These are phyloP conservation scores for Ophiocordyceps camponoti-saundersi DNA, from an alignment of 2,329 filamentous ascomycete genomes.

Conservation along the genomic window DNA sequence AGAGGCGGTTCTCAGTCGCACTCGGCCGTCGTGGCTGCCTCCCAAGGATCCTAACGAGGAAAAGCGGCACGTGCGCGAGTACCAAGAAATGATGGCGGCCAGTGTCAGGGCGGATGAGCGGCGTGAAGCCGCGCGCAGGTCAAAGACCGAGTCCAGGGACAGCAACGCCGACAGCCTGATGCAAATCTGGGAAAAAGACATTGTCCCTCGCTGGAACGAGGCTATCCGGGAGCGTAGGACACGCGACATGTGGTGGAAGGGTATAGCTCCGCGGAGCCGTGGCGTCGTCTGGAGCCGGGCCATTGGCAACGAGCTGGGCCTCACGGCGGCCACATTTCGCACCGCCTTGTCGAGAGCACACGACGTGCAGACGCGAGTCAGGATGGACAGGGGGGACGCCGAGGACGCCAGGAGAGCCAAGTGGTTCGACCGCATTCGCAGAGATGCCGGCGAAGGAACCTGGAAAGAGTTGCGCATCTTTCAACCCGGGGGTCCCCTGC, in stretches of 20 bases:
- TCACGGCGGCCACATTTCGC: constrained; percentile 49
- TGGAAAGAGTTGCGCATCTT: constrained; percentile 63
- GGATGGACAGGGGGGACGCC: constrained; percentile 28
- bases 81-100: constrained; percentile 63
- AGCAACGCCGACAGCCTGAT: constrained; percentile 35
- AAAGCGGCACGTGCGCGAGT: constrained; percentile 70
- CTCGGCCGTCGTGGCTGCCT: constrained; percentile 68
- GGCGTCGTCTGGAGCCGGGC: constrained; percentile 54
- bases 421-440: constrained; percentile 47
- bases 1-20: constrained; percentile 65
- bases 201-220: constrained; percentile 59
- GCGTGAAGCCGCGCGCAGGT: constrained; percentile 34
- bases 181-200: constrained; percentile 57
- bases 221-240: constrained; percentile 53
- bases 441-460: constrained; percentile 45
- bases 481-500: constrained; percentile 45
- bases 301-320: constrained; percentile 55
- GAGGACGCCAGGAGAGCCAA: constrained; percentile 38
- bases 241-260: constrained; percentile 69
- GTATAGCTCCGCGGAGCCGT: constrained; percentile 53
- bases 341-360: constrained; percentile 53
- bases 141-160: constrained; percentile 35
- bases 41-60: constrained; percentile 86
- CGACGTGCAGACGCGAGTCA: constrained; percentile 40
- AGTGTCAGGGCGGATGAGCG: constrained; percentile 43